phyloP scores from a whole-genome alignment of 805 yeast species.

The Starmerella etchellsii region DNA sequence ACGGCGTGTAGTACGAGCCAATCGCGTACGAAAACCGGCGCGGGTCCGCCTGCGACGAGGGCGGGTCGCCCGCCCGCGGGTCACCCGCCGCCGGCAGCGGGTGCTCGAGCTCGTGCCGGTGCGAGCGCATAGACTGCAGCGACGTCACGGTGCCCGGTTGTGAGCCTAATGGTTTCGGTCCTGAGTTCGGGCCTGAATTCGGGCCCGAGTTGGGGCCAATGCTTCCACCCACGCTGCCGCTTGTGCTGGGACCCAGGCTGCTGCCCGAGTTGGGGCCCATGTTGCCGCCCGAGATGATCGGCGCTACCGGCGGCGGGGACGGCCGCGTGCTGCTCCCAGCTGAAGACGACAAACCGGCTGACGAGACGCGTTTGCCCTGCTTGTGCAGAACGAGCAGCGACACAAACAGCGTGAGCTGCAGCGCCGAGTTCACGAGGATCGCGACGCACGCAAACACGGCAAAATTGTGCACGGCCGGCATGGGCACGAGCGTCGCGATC shows the following conservation, averaged over 20 bases:
- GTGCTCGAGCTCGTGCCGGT: constrained; percentile 1
- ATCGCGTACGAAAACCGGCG: constrained; percentile 23
- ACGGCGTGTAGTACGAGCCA: constrained; percentile 46
- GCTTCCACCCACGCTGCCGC: too few relatives aligned
- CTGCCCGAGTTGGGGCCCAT: not conserved
- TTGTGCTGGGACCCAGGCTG: not conserved
- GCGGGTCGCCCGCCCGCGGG: not conserved
- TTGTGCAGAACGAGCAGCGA: constrained; percentile 34
- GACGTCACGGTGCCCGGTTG: not conserved
- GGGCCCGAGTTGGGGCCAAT: too few relatives aligned
- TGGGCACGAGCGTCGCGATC: constrained; percentile 65
- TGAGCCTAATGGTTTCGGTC: too few relatives aligned
- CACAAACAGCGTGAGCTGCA: constrained; percentile 74
- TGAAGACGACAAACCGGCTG: not conserved
- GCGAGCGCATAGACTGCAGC: not conserved
- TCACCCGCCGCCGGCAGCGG: not conserved
- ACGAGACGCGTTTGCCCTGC: not conserved
- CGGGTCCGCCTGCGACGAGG: constrained; percentile 7
- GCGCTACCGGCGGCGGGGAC: not conserved
- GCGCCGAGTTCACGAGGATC: constrained; percentile 54
- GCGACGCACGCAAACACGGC: constrained; percentile 87
- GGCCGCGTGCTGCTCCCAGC: not conserved
- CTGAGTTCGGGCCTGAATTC: not conserved
- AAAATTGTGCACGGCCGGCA: constrained; percentile 95
- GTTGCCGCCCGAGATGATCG: not conserved